These are phyloP conservation scores for Chlorella sp. DNA, from an alignment of 139 green algal genomes.

Conservation along the genomic window DNA sequence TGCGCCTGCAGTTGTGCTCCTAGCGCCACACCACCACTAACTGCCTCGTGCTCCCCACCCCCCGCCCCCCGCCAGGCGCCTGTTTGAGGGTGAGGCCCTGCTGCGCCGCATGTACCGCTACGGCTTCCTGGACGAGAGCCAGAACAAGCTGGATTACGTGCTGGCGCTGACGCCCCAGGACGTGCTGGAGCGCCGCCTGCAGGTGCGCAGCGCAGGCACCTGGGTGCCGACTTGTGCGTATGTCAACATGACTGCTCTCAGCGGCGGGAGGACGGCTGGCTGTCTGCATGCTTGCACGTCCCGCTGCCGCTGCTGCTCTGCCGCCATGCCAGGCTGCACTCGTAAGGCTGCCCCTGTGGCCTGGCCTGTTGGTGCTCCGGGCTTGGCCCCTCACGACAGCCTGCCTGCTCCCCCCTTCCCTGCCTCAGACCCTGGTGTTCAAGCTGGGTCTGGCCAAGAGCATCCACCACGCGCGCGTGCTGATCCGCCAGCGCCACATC, in stretches of 20 bases:
- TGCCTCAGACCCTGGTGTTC: constrained; percentile 99
- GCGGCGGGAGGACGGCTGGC: no score
- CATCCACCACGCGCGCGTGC: constrained; percentile 98
- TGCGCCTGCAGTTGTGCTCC: no score
- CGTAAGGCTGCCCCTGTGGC: neutral
- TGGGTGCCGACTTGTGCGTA: neutral
- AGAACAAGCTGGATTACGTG: constrained; percentile 99
- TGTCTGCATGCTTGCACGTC: neutral
- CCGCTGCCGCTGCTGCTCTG: neutral
- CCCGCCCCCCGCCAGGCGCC: constrained; percentile 57
- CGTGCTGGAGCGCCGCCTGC: constrained; percentile 87
- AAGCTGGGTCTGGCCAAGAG: constrained; percentile 99
- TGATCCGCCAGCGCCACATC: constrained; percentile 99
- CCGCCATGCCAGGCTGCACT: neutral
- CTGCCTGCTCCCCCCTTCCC: neutral
- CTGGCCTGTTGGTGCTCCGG: neutral
- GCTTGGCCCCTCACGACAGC: neutral
- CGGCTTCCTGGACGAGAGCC: constrained; percentile 93
- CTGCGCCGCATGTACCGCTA: constrained; percentile 98
- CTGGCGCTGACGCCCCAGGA: constrained; percentile 90
- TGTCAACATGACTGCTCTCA: no score
- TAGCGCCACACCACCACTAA: neutral
- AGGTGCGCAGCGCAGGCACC: constrained; percentile 19
- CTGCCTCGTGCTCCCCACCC: neutral
- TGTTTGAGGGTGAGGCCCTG: constrained; percentile 98